Evolutionary conservation across 1,139 yeast genomes (phyloP), one percentile per base, ranked within the genome.

Genomic region (Hansenula sp.): DNA sequence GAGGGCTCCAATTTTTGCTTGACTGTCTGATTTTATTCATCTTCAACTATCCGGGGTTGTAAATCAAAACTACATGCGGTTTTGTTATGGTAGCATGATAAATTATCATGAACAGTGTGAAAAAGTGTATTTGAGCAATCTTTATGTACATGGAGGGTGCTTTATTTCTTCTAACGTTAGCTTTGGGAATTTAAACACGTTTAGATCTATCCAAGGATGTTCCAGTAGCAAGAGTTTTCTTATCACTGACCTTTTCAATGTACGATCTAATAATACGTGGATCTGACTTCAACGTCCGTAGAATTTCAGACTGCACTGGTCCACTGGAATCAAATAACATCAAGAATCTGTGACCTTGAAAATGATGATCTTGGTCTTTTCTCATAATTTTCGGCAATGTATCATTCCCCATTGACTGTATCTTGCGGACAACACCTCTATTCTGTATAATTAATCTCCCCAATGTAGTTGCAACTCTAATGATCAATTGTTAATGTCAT

Each of bases 401-500:
- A 49, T 79, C 77, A 41, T 83, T 77, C 1, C 97, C 97, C 66
- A 90, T 68, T 52, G 91, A 84, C 43, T 86, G 78, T 43, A 91
- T 79, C 51, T 81, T 83, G 62, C 98, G 78, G 38, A 93, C 81
- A 16, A 93, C 90, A 42, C 99, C 99, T 74, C 96, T 87, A 65
- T 93, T 90, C 51, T 83, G 79, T 49, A 93, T 77, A 37, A 93
- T 79, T 60, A 89, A 73, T 61, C 81, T 84, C 18, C 98, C 98
- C 29, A 90, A 76, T 7, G 95, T 87, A 17, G 82, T 74, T n/a
- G 84, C 85, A 46, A 85, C 80, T 54, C 79, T 81, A 29, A 24
- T 29, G 4, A 17, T 46, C 19, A 31, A 19, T 32, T 41, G 68
- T 64, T 47, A 66, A 68, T 36, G 54, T 52, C 35, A 13, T 21